These are phyloP conservation scores for Neonectria punicea DNA, from an alignment of 2,329 filamentous ascomycete genomes.

Conservation along the genomic window DNA sequence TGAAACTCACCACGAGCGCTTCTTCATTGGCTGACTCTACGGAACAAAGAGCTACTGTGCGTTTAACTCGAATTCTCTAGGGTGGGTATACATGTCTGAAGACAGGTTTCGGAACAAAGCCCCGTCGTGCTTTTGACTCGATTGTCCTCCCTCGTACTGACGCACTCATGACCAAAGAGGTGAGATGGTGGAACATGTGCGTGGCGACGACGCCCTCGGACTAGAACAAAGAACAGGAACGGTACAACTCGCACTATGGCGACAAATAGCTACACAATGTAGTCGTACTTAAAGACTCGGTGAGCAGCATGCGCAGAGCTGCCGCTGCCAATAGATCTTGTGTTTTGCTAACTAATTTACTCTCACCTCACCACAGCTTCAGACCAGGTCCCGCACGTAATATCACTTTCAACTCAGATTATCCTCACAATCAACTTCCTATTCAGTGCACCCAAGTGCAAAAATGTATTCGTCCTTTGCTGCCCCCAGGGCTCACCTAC, in stretches of 20 bases:
- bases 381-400: neutral
- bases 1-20: conserved; percentile 1
- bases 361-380: neutral
- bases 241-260: neutral
- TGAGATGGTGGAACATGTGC: neutral
- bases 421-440: neutral
- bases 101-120: neutral
- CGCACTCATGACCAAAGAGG: neutral
- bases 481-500: neutral
- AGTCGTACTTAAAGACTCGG: neutral
- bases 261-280: neutral
- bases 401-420: neutral
- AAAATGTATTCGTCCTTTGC: neutral
- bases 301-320: no score
- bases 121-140: neutral
- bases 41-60: neutral
- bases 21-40: neutral
- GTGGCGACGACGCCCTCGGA: neutral
- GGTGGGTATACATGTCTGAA: neutral
- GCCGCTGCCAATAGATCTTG: neutral
- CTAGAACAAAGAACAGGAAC: neutral
- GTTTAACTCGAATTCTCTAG: neutral
- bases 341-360: neutral
- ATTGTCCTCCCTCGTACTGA: neutral
- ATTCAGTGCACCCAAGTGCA: neutral